phyloP scores from a whole-genome alignment of 768 basidiomycete genomes.

The Agrocybe chaxingu region DNA sequence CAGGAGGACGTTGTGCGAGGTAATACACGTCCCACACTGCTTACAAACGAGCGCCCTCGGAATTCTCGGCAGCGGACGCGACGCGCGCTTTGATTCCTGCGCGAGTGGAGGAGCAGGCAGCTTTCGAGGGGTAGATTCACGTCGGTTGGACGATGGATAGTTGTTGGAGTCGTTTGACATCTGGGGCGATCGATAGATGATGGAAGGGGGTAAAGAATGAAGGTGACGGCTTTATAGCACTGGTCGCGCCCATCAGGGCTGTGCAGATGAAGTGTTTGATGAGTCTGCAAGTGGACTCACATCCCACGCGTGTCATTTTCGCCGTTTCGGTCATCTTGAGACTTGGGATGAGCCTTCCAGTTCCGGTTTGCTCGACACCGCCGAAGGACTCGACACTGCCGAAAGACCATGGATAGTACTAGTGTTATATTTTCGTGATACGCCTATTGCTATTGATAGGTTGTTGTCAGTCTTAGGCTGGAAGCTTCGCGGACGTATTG shows the following conservation, averaged over 20 bases:
- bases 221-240: background rate
- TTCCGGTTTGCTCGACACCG: no score
- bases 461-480: no score
- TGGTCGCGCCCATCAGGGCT: background rate
- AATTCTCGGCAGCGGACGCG: conserved; percentile 48
- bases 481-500: no score
- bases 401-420: no score
- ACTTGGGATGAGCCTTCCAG: no score
- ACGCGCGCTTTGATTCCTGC: conserved; percentile 23
- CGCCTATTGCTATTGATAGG: no score
- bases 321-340: no score
- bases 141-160: conserved; percentile 8
- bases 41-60: conserved; percentile 45
- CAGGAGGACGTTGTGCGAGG: conserved; percentile 39
- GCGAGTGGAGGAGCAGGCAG: conserved; percentile 15
- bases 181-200: background rate
- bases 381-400: no score
- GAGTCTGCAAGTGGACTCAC: no score
- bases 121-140: conserved; percentile 14
- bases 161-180: conserved; percentile 10
- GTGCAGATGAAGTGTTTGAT: no score
- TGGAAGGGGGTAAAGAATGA: background rate
- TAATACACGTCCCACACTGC: conserved; percentile 41
- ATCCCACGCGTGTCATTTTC: no score
- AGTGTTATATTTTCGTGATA: no score